phyloP scores from a whole-genome alignment of 1,284 basidiomycete genomes.

The Malassezia globosa region DNA sequence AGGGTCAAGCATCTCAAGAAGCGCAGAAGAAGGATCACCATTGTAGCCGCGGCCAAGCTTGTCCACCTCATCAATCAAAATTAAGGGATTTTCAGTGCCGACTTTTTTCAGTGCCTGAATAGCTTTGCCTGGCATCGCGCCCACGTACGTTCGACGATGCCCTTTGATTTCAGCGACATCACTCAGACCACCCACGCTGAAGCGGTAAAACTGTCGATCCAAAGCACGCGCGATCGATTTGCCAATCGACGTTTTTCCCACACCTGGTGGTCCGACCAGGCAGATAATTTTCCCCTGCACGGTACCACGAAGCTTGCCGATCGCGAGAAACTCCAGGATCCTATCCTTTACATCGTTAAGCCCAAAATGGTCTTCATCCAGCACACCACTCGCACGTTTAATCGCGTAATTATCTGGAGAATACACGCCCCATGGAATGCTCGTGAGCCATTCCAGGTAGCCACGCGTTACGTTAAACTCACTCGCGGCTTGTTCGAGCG shows the following conservation, averaged over 20 bases:
- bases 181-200: slow-evolving; percentile 89
- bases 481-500: slow-evolving; percentile 74
- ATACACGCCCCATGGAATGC: slow-evolving; percentile 93
- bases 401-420: slow-evolving; percentile 89
- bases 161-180: slow-evolving; percentile 99
- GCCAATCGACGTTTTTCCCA: slow-evolving; percentile 75
- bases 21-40: slow-evolving; percentile 84
- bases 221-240: slow-evolving; percentile 85
- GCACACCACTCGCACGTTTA: slow-evolving; percentile 66
- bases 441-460: slow-evolving; percentile 52
- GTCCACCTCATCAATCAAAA: slow-evolving; percentile 92
- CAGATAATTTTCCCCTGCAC: slow-evolving; percentile 99
- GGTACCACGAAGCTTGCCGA: slow-evolving; percentile 86
- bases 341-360: slow-evolving; percentile 87
- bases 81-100: slow-evolving; percentile 85
- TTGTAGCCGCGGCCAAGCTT: slow-evolving; percentile 92
- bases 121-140: slow-evolving; percentile 81
- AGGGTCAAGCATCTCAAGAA: slow-evolving; percentile 94
- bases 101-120: slow-evolving; percentile 95
- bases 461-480: slow-evolving; percentile 67
- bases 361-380: slow-evolving; percentile 95
- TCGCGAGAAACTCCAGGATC: slow-evolving; percentile 94
- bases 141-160: slow-evolving; percentile 90
- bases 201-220: slow-evolving; percentile 79
- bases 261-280: slow-evolving; percentile 89